A percentile compares a stretch with the other conserved stretches of the same genome.
Conservation (phyloP, 192 early-diverging fungal species). For the Coemansia umbellata region DNA sequence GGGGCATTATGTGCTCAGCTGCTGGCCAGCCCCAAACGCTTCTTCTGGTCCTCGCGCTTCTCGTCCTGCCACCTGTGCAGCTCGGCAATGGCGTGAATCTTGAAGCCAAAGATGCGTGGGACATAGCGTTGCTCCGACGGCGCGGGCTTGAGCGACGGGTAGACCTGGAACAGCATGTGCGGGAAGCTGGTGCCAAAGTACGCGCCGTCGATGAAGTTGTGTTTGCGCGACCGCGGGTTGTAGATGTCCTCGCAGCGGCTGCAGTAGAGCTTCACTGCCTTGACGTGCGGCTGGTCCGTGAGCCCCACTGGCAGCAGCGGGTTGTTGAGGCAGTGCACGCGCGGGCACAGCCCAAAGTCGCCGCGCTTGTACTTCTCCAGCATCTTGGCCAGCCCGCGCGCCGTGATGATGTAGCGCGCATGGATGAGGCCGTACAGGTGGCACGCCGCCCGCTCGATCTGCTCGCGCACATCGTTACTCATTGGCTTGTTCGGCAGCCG, state of each 20-base stretch:
- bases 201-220: constrained; percentile 87
- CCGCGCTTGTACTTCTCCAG: constrained; percentile 90
- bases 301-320: constrained; percentile 87
- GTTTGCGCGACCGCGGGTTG: constrained; percentile 81
- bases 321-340: constrained; percentile 88
- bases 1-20: too few relatives aligned
- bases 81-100: constrained; percentile 79
- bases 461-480: constrained; percentile 63
- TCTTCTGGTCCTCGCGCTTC: constrained; percentile 66
- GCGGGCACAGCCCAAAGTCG: constrained; percentile 95
- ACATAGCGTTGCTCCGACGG: constrained; percentile 73
- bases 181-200: constrained; percentile 97
- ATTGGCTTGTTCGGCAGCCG: constrained; percentile 40
- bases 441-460: constrained; percentile 83
- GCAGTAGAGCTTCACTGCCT: constrained; percentile 94
- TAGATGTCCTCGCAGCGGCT: constrained; percentile 96
- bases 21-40: constrained; percentile 17
- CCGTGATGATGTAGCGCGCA: constrained; percentile 92
- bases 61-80: constrained; percentile 91
- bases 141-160: constrained; percentile 74
- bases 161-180: constrained; percentile 92
- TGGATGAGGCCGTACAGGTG: constrained; percentile 99
- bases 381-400: constrained; percentile 91
- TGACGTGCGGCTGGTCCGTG: constrained; percentile 77
- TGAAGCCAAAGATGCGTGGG: constrained; percentile 98